phyloP scores from a whole-genome alignment of 208 protist genomes.

The Naegleria fowleri region DNA sequence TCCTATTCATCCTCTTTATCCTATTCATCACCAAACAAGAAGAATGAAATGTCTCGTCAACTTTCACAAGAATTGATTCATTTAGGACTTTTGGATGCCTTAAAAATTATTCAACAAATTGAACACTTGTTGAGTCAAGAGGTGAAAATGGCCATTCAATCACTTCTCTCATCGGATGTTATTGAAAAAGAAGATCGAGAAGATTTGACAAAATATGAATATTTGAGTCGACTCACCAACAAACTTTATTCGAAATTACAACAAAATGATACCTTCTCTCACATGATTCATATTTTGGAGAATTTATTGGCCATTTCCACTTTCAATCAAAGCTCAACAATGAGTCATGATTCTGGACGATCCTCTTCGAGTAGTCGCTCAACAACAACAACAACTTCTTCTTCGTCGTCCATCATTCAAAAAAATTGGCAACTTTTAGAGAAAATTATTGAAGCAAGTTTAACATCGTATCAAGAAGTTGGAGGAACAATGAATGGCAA shows the following conservation, averaged over 20 bases:
- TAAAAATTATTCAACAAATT: background rate
- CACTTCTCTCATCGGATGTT: background rate
- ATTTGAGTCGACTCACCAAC: background rate
- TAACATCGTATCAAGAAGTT: no score
- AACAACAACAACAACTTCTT: no score
- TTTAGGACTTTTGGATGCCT: background rate
- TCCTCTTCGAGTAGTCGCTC: no score
- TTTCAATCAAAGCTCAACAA: background rate
- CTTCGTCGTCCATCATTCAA: no score
- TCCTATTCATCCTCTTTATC: no score
- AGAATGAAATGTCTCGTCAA: background rate
- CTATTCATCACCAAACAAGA: no score
- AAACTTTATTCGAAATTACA: background rate
- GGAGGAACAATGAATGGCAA: no score
- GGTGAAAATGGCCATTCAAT: background rate
- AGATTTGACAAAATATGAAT: background rate
- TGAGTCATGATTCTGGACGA: no score
- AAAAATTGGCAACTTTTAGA: background rate
- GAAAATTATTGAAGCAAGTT: no score
- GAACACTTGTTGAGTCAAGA: background rate
- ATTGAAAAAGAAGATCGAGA: background rate
- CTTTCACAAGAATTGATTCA: background rate
- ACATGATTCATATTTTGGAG: background rate
- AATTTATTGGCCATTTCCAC: background rate
- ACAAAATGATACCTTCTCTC: background rate